These are phyloP conservation scores for Abortiporus biennis DNA, from an alignment of 1,284 basidiomycete species.

Conservation along the genomic window DNA sequence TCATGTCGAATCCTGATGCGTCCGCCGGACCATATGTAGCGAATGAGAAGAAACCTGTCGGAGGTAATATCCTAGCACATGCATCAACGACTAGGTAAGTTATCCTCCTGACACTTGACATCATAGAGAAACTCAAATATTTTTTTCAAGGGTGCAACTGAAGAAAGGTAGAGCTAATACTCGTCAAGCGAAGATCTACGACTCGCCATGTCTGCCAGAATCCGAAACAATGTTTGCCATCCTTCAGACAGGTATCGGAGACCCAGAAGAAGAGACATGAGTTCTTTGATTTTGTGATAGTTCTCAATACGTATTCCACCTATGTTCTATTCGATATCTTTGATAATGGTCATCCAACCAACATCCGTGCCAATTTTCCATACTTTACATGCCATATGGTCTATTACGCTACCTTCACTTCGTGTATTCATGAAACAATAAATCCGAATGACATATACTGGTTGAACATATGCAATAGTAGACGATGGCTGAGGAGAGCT, in stretches of 20 bases:
- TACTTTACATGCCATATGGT: neutral
- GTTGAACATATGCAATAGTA: too few relatives aligned
- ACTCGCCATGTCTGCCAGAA: constrained; percentile 97
- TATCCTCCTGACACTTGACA: neutral
- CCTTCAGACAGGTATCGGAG: constrained; percentile 81
- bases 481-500: too few relatives aligned
- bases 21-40: constrained; percentile 83
- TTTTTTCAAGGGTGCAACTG: constrained; percentile 67
- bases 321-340: neutral
- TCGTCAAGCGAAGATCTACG: constrained; percentile 95
- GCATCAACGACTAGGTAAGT: constrained; percentile 86
- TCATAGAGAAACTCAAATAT: neutral
- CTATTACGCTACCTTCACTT: neutral
- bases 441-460: too few relatives aligned
- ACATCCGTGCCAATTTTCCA: neutral
- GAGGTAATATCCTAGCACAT: constrained; percentile 95
- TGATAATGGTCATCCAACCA: neutral
- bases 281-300: neutral
- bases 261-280: constrained; percentile 80
- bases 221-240: constrained; percentile 96
- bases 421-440: constrained; percentile 1
- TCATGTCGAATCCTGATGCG: constrained; percentile 96
- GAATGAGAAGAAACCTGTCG: constrained; percentile 97
- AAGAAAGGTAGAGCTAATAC: constrained; percentile 93
- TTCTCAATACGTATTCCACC: neutral